Percentiles rank a stretch among this genome's conserved stretches.
Evolutionary conservation across 768 basidiomycete species (phyloP).

Genomic region (Pisolithus microcarpus): DNA sequence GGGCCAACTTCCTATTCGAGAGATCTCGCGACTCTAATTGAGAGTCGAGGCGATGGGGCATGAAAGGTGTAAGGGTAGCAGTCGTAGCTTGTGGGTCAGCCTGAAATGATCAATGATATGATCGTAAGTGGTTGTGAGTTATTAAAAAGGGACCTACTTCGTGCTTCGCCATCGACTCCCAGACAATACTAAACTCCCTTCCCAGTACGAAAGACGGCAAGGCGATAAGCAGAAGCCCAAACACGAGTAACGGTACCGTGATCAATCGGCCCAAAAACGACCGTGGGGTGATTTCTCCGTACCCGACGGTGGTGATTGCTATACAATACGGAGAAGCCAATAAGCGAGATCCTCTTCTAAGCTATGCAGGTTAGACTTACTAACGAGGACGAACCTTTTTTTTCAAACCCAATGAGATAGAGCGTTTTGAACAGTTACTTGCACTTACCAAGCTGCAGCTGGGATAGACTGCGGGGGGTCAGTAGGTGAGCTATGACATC

Average conservation of each 20-base stretch:
- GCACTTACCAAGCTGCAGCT: slow-evolving; percentile 66
- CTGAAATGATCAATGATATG: slow-evolving; percentile 2
- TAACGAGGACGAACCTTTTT: slow-evolving; percentile 65
- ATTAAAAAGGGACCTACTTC: slow-evolving; percentile 27
- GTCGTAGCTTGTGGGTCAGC: slow-evolving; percentile 10
- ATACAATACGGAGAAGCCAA: neutral
- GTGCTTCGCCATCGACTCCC: slow-evolving; percentile 68
- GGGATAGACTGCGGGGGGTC: slow-evolving; percentile 48
- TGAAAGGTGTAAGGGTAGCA: slow-evolving; percentile 13
- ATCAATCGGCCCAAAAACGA: slow-evolving; percentile 82
- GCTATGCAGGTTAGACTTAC: slow-evolving; percentile 37
- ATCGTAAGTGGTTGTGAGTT: neutral
- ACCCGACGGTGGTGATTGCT: slow-evolving; percentile 88
- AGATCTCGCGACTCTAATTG: slow-evolving; percentile 33
- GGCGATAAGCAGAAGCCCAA: slow-evolving; percentile 83
- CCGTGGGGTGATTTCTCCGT: slow-evolving; percentile 86
- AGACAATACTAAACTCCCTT: slow-evolving; percentile 83
- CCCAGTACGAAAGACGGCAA: slow-evolving; percentile 90
- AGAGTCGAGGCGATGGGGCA: slow-evolving; percentile 7
- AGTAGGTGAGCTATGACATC: neutral
- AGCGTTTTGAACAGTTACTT: slow-evolving; percentile 6
- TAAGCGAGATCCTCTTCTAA: neutral
- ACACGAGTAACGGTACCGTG: slow-evolving; percentile 80
- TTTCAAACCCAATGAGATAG: neutral
- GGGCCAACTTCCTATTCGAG: slow-evolving; percentile 52